Base-by-base conservation (phyloP, 129 eudicot genomes). In the Mikania micrantha region DNA sequence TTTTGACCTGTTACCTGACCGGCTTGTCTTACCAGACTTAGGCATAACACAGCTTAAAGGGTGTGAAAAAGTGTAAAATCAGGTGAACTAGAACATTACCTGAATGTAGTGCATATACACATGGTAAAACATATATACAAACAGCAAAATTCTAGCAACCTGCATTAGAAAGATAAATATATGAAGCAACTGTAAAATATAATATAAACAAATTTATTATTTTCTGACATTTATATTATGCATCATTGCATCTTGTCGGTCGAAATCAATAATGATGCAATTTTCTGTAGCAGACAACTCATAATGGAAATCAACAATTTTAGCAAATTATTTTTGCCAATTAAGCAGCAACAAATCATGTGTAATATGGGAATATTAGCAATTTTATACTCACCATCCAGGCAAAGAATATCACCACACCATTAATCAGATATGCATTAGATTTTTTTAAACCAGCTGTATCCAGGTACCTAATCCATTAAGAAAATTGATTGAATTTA, bases 71-170 rank as follows among this genome's bases (percentile, higher is more conserved):
- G 32, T 19, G 25, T 50, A 10, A 20, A 25, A 47, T 7, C n/a
- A 7, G 56, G 31, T 63, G 65, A 32, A 60, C 42, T 63, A 53
- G 19, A 64, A 31, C 53, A 36, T 27, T 87, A 94, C 96, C 97
- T 89, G 89, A 41, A 89, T 74, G 73, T 82, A 86, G 77, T 89
- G 84, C 74, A 81, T 67, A 79, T 79, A 84, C 7, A 79, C 84
- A 47, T 85, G 97, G 67, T 73, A 85, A 80, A 85, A 91, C 86
- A 88, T 72, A 71, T 88, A 85, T 15, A 80, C 75, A 75, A 88
- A 91, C 77, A 85, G 81, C 80, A 91, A 61, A 76, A 91, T 81
- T 83, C 99, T 86, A 2, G 95, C 97, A 74, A 89, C 95, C 95
- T 94, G 93, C 82, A 81, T 72, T 21, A 47, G 24, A 54, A 21